phyloP scores from a whole-genome alignment of 2,329 filamentous ascomycete species.

The Corniculantispora saksenae region DNA sequence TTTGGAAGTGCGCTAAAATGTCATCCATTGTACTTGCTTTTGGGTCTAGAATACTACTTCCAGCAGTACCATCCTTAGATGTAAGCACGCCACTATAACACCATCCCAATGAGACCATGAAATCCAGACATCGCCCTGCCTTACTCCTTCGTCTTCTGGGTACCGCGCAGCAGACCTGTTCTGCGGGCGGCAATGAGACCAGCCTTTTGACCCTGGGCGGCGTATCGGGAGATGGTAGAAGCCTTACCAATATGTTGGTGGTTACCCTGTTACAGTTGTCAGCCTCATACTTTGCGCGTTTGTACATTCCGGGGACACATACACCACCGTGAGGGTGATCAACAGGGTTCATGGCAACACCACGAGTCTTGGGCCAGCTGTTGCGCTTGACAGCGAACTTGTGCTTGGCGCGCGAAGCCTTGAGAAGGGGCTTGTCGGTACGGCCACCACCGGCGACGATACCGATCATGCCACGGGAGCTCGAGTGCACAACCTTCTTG shows the following conservation, averaged over 20 bases:
- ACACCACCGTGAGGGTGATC: constrained; percentile 97
- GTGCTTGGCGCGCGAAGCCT: constrained; percentile 99
- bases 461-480: constrained; percentile 95
- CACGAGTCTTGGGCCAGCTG: constrained; percentile 99
- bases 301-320: constrained; percentile 39
- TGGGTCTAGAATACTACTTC: constrained; percentile 50
- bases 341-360: constrained; percentile 99
- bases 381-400: constrained; percentile 99
- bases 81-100: constrained; percentile 64
- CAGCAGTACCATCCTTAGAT: constrained; percentile 56
- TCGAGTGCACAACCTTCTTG: constrained; percentile 97
- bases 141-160: constrained; percentile 99
- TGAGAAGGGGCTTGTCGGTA: constrained; percentile 99
- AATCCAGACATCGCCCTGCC: constrained; percentile 39
- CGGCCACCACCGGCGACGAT: constrained; percentile 99
- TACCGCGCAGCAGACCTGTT: constrained; percentile 99
- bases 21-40: constrained; percentile 48
- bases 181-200: constrained; percentile 99
- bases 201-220: constrained; percentile 98
- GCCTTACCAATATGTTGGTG: constrained; percentile 99
- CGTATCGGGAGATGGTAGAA: constrained; percentile 98
- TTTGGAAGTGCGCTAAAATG: constrained; percentile 44
- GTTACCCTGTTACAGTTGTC: constrained; percentile 73
- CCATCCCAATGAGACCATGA: constrained; percentile 63
- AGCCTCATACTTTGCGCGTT: constrained; percentile 34